Evolutionary conservation across 257 asterid genomes (phyloP).

Genomic region (Leonotis leonurus): DNA sequence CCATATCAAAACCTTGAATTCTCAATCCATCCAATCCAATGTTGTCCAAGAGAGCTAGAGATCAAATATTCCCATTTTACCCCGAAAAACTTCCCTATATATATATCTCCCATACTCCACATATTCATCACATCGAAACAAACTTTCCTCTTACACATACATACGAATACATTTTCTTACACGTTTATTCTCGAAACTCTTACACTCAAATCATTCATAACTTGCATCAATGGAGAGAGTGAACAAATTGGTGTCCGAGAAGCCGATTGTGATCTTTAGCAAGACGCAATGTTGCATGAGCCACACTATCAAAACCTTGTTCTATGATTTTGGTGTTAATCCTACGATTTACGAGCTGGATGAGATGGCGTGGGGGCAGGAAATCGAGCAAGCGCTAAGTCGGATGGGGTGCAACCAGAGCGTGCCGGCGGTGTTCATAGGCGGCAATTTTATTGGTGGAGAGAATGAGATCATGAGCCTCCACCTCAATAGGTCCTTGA

Average conservation of each 20-base stretch:
- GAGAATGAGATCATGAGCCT: conserved; percentile 70
- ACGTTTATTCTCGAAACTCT: no score
- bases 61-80: conserved; percentile 12
- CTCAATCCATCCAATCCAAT: conserved; percentile 2
- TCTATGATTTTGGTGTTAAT: conserved; percentile 58
- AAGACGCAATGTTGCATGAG: conserved; percentile 62
- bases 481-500: conserved; percentile 56
- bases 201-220: background rate
- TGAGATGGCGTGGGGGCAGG: conserved; percentile 47
- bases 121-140: conserved; percentile 40
- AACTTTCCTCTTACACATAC: background rate
- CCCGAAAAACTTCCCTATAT: conserved; percentile 30
- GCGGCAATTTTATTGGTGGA: conserved; percentile 65
- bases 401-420: conserved; percentile 45
- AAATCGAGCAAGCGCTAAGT: conserved; percentile 61
- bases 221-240: conserved; percentile 50
- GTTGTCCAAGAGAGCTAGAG: no score
- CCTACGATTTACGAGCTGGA: conserved; percentile 63
- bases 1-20: background rate
- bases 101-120: conserved; percentile 25
- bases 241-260: conserved; percentile 53
- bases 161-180: no score
- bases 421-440: conserved; percentile 65
- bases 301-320: conserved; percentile 56
- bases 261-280: conserved; percentile 79